phyloP scores from a whole-genome alignment of 768 basidiomycete genomes.

The Chlorophyllum brunneum region DNA sequence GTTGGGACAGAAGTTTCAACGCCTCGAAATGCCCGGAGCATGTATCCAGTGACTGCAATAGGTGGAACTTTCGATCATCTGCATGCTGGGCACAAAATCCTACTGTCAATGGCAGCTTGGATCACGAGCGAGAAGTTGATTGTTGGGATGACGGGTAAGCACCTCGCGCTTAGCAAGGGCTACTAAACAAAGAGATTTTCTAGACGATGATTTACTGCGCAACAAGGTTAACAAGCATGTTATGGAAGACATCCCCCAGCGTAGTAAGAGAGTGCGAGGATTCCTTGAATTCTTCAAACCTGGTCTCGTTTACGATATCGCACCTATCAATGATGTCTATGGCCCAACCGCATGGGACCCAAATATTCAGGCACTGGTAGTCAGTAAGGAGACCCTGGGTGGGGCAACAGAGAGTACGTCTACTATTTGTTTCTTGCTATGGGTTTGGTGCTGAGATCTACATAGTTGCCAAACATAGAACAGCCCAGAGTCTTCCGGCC shows the following conservation, averaged over 20 bases:
- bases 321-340: constrained; percentile 78
- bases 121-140: constrained; percentile 78
- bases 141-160: constrained; percentile 80
- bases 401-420: constrained; percentile 74
- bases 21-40: constrained; percentile 9
- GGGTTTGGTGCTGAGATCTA: background rate
- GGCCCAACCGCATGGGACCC: constrained; percentile 89
- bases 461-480: constrained; percentile 64
- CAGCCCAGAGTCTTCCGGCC: constrained; percentile 49
- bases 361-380: constrained; percentile 87
- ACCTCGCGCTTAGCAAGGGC: constrained; percentile 9
- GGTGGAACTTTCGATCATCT: constrained; percentile 99
- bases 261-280: constrained; percentile 52
- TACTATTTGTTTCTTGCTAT: constrained; percentile 2
- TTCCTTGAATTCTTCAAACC: constrained; percentile 76
- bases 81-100: constrained; percentile 95
- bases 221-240: constrained; percentile 70
- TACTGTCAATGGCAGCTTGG: constrained; percentile 89
- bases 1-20: background rate
- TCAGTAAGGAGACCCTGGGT: constrained; percentile 81
- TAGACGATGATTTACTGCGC: constrained; percentile 67
- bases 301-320: constrained; percentile 59
- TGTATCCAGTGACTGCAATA: constrained; percentile 71
- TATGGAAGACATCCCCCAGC: constrained; percentile 55
- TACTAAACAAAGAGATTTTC: too few species aligned